Conservation (phyloP, 129 eudicot genomes). For the Mikania micrantha region DNA sequence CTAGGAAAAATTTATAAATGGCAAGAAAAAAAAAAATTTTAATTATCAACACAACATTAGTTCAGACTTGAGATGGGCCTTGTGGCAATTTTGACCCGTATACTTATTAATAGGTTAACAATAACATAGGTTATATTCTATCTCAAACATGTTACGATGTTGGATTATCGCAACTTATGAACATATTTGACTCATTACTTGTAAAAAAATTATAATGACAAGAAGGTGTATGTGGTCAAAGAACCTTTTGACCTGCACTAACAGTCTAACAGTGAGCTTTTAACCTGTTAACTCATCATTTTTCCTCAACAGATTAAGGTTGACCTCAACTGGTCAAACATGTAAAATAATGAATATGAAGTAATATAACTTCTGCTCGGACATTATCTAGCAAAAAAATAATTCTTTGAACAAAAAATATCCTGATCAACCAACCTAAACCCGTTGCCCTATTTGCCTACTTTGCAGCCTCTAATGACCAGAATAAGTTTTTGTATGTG, state of each 20-base stretch:
- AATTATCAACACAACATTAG: background rate
- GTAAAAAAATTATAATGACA: too few species aligned
- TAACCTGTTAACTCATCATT: too few species aligned
- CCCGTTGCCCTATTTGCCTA: background rate
- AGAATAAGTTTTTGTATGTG: background rate
- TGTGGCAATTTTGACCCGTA: background rate
- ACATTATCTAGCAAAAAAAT: background rate
- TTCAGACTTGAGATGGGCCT: background rate
- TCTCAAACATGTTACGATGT: background rate
- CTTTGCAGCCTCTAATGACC: background rate
- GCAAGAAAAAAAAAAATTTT: background rate
- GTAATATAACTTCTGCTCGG: background rate
- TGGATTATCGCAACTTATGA: too few species aligned
- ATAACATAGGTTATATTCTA: background rate
- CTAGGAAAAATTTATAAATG: background rate
- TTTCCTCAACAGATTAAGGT: background rate
- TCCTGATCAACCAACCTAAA: background rate
- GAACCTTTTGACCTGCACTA: too few species aligned
- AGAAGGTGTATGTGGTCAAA: background rate
- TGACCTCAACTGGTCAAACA: background rate
- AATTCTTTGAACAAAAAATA: background rate
- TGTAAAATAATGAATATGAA: background rate
- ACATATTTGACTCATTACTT: too few species aligned
- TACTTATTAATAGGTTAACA: background rate
- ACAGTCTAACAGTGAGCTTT: too few species aligned